Evolutionary conservation across 2,329 filamentous ascomycete species (phyloP), one percentile per base, ranked within the genome.

Genomic region (Boeremia exigua): DNA sequence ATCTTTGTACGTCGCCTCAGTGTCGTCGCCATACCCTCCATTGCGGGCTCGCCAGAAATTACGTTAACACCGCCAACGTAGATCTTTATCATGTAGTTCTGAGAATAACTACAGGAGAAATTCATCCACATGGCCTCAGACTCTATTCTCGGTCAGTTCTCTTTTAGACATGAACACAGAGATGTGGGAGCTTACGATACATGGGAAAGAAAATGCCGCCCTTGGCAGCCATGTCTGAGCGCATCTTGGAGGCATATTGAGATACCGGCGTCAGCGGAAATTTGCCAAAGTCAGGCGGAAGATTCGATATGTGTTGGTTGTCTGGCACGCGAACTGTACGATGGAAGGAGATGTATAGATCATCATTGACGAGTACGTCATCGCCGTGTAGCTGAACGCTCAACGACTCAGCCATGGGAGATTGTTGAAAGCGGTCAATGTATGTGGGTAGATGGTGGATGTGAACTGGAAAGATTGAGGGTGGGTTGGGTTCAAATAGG

Each of bases 201-300:
- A 83, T 82, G 0, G 80, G 77, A 5, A 83, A 67, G 59, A 82
- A 79, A 0, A 80, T 43, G 1, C 81, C 80, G 3, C 77, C 77
- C 55, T 80, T 80, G 1, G 55, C 60, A 0, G 57, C 63, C 62
- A 82, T 75, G 4, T 65, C 48, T 0, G 56, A 10, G 0, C 75
- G 61, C 0, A 42, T 29, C 8, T 61, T 67, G 1, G 59, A 44
- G 6, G 65, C 56, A 48, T 77, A 76, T 5, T 34, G 12, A 1
- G 50, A 49, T 2, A 61, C 45, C 10, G 42, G 14, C n/a, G 49
- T 37, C 17, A 67, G 38, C 5, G 65, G 59, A 29, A 61, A 65
- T 3, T 8, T 19, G 1, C 62, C 60, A 7, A 66, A 39, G n/a
- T 51, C 23, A 23, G 61, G 56, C n/a, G 63, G 63, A 1, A 65